A percentile compares a stretch with the other conserved stretches of the same genome.
Conservation (phyloP, 352 stramenopile species). For the Pythium oligandrum region DNA sequence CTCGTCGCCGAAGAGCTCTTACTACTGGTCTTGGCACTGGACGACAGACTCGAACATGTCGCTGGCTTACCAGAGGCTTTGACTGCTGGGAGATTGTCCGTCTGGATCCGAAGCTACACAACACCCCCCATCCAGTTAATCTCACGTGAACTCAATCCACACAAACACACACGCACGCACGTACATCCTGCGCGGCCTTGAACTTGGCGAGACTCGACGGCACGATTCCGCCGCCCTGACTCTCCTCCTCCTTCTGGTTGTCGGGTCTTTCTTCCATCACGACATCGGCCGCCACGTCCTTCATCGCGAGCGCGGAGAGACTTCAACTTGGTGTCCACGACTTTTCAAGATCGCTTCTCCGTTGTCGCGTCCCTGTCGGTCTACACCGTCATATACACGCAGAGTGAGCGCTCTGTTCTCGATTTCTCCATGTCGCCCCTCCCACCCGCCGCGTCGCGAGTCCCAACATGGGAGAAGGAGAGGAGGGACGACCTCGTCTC, state of each 20-base stretch:
- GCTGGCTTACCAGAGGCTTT: slow-evolving; percentile 14
- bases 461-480: slow-evolving; percentile 4
- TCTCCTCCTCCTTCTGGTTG: background rate
- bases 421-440: slow-evolving; percentile 6
- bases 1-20: slow-evolving; percentile 2
- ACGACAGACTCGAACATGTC: slow-evolving; percentile 18
- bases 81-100: slow-evolving; percentile 23
- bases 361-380: too few relatives aligned
- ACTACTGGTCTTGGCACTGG: background rate
- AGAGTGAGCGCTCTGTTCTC: background rate
- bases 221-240: slow-evolving; percentile 1
- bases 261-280: background rate
- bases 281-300: background rate
- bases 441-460: background rate
- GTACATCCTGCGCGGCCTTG: slow-evolving; percentile 50
- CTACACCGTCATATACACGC: too few relatives aligned
- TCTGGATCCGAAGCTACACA: slow-evolving; percentile 55
- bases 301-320: too few relatives aligned
- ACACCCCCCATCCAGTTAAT: slow-evolving; percentile 1
- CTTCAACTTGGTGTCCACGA: too few relatives aligned
- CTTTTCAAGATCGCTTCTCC: too few relatives aligned
- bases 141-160: slow-evolving; percentile 1
- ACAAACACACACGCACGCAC: slow-evolving; percentile 4
- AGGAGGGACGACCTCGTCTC: slow-evolving; percentile 9
- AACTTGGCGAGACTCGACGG: slow-evolving; percentile 37